These are phyloP conservation scores for Brettanomyces naardenensis DNA, from an alignment of 805 yeast species.

Conservation along the genomic window DNA sequence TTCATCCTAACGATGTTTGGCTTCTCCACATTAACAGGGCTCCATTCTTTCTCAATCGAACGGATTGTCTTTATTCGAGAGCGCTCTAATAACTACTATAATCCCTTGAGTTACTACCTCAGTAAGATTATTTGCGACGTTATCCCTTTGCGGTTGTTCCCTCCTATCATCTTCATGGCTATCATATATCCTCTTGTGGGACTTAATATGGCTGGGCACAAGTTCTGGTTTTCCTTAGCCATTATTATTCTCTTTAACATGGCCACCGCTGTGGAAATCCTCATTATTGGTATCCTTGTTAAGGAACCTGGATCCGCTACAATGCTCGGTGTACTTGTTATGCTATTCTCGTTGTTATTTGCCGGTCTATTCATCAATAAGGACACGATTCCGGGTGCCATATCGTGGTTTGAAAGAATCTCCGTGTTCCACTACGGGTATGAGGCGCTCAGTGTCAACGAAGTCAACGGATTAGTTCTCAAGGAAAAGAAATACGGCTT, in stretches of 20 bases:
- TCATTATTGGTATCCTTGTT: conserved; percentile 80
- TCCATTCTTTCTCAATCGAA: conserved; percentile 83
- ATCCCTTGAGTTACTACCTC: conserved; percentile 75
- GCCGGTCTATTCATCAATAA: conserved; percentile 92
- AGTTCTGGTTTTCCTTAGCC: conserved; percentile 59
- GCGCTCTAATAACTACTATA: conserved; percentile 89
- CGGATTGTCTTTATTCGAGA: conserved; percentile 86
- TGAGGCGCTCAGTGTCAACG: conserved; percentile 87
- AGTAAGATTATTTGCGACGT: conserved; percentile 88
- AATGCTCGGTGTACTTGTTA: conserved; percentile 73
- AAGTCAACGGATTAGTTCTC: conserved; percentile 77
- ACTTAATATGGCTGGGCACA: conserved; percentile 66
- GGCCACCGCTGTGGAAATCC: conserved; percentile 76
- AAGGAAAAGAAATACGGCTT: conserved; percentile 88
- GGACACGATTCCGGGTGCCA: conserved; percentile 38
- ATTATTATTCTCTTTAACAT: conserved; percentile 78
- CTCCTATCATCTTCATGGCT: conserved; percentile 74
- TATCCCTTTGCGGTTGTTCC: conserved; percentile 86
- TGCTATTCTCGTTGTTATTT: conserved; percentile 79
- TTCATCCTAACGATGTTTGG: conserved; percentile 89
- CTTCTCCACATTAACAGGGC: conserved; percentile 84
- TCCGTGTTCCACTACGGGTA: conserved; percentile 95
- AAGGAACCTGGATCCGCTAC: conserved; percentile 92
- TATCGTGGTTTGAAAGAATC: conserved; percentile 71
- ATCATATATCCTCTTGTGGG: conserved; percentile 90